These are phyloP conservation scores for Plasmopara muralis DNA, from an alignment of 352 stramenopile species.

Conservation along the genomic window DNA sequence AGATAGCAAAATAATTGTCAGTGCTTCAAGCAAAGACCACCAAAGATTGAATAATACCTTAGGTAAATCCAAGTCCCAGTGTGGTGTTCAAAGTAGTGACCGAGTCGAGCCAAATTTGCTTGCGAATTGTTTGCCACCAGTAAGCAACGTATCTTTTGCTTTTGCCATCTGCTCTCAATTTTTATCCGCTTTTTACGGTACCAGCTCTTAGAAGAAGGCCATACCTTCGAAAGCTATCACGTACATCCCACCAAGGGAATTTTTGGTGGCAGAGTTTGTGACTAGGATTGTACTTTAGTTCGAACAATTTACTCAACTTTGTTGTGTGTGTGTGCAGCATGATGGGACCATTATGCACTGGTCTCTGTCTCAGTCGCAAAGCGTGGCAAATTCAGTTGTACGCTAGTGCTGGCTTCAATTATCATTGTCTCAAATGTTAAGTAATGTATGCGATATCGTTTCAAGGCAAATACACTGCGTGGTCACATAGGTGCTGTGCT, in stretches of 20 bases:
- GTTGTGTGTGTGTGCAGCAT: constrained; percentile 27
- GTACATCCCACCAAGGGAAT: constrained; percentile 37
- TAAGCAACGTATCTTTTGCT: constrained; percentile 13
- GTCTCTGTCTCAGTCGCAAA: constrained; percentile 37
- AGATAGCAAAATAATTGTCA: neutral
- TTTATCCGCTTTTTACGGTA: neutral
- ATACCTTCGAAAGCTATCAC: constrained; percentile 41
- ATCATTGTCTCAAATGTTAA: neutral
- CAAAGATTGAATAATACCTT: neutral
- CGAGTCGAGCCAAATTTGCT: constrained; percentile 16
- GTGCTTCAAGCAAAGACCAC: neutral
- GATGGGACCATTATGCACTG: constrained; percentile 59
- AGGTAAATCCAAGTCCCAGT: constrained; percentile 1
- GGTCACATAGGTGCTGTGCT: constrained; percentile 50
- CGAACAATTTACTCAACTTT: neutral
- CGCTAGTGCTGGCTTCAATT: neutral
- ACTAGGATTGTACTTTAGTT: neutral
- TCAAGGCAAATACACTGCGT: constrained; percentile 37
- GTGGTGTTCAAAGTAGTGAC: constrained; percentile 7
- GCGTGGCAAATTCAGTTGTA: constrained; percentile 45
- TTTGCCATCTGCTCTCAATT: neutral
- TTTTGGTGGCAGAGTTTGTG: constrained; percentile 50
- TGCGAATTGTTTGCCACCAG: constrained; percentile 17
- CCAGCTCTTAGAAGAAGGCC: constrained; percentile 28
- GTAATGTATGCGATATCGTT: neutral